Conservation (phyloP, 2,329 filamentous ascomycete genomes). For the Setomelanomma holmii region DNA sequence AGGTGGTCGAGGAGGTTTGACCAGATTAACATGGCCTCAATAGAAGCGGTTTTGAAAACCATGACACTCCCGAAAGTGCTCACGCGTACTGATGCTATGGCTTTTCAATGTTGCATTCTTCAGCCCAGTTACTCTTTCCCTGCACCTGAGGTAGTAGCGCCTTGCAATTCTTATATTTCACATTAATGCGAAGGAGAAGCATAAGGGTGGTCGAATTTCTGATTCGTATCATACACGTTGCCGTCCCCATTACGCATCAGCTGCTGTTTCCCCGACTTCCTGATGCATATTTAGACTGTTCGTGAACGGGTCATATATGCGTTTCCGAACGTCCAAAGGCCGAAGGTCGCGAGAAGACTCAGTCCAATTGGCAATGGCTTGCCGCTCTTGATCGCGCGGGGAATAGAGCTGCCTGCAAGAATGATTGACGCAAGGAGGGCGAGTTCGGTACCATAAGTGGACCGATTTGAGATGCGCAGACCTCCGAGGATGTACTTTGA, state of each 20-base stretch:
- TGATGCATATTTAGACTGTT: constrained; percentile 2
- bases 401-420: constrained; percentile 82
- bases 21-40: too few relatives aligned
- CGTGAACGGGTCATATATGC: constrained; percentile 57
- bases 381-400: constrained; percentile 79
- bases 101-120: too few relatives aligned
- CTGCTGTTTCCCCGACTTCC: background rate
- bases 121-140: too few relatives aligned
- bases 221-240: background rate
- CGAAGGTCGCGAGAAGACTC: constrained; percentile 79
- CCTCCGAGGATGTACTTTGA: constrained; percentile 76
- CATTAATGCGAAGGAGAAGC: too few relatives aligned
- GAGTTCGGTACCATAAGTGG: constrained; percentile 85
- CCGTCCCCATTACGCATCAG: background rate
- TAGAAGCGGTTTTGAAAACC: too few relatives aligned
- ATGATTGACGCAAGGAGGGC: constrained; percentile 88
- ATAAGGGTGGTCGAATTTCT: too few relatives aligned
- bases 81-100: too few relatives aligned
- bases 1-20: too few relatives aligned
- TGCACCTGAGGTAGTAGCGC: too few relatives aligned
- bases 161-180: too few relatives aligned
- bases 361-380: constrained; percentile 87
- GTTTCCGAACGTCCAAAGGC: constrained; percentile 79
- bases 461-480: constrained; percentile 75
- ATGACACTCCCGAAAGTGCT: too few relatives aligned